Conservation (phyloP, 2,329 filamentous ascomycete species). For the Epichloe gansuensis region DNA sequence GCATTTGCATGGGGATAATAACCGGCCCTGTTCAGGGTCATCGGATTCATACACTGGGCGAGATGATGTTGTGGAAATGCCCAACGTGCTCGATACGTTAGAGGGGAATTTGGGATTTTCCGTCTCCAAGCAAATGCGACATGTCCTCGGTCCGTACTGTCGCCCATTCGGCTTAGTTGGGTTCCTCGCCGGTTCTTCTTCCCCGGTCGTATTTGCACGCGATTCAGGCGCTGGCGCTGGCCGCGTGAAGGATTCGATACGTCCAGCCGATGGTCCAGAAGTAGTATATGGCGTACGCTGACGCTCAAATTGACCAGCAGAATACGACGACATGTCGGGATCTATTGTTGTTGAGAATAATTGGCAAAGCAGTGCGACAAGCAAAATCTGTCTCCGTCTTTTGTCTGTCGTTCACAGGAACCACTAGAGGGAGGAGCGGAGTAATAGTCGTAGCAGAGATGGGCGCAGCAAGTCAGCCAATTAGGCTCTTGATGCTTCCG, state of each 20-base stretch:
- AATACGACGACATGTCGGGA: constrained; percentile 15
- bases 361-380: not conserved
- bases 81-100: constrained; percentile 18
- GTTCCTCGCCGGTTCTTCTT: constrained; percentile 6
- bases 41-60: constrained; percentile 54
- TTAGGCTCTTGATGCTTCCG: not conserved
- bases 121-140: constrained; percentile 77
- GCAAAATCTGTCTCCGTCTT: not conserved
- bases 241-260: not conserved
- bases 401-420: not conserved
- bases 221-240: not conserved
- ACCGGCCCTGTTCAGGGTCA: constrained; percentile 58
- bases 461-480: constrained; percentile 2
- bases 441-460: not conserved
- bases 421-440: not conserved
- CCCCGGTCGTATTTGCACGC: not conserved
- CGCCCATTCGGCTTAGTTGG: constrained; percentile 9
- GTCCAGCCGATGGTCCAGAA: not conserved
- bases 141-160: constrained; percentile 60
- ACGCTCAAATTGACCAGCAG: constrained; percentile 5
- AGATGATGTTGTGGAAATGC: constrained; percentile 20
- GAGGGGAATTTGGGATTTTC: constrained; percentile 36
- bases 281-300: constrained; percentile 4
- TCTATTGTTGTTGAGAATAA: constrained; percentile 12
- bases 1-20: constrained; percentile 85